phyloP scores from a whole-genome alignment of 1,139 yeast species.

The Tardiomyces digboiensis region DNA sequence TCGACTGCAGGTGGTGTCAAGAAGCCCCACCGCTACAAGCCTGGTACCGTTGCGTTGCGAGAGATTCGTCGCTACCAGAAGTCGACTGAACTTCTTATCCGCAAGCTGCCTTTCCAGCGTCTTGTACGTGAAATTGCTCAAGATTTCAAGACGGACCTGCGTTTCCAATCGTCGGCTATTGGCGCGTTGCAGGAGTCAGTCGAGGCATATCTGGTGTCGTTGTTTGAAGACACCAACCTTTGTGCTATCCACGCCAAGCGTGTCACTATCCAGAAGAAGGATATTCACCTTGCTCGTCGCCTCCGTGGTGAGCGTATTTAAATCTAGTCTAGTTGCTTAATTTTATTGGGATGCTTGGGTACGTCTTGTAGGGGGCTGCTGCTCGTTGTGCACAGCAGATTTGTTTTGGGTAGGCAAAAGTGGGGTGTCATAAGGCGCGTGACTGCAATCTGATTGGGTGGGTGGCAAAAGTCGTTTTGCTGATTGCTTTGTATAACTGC shows the following conservation, averaged over 20 bases:
- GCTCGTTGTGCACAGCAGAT: too few relatives aligned
- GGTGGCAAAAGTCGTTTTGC: too few relatives aligned
- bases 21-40: slow-evolving; percentile 99
- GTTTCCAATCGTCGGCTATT: slow-evolving; percentile 98
- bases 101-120: slow-evolving; percentile 99
- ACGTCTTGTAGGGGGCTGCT: too few relatives aligned
- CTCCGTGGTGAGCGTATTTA: slow-evolving; percentile 68
- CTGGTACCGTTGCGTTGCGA: slow-evolving; percentile 99
- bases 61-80: slow-evolving; percentile 99
- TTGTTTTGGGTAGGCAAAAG: too few relatives aligned
- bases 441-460: too few relatives aligned
- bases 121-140: slow-evolving; percentile 97
- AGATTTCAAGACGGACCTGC: slow-evolving; percentile 95
- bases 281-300: slow-evolving; percentile 98
- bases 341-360: neutral
- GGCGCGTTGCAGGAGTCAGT: slow-evolving; percentile 99
- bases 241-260: slow-evolving; percentile 99
- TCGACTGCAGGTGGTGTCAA: slow-evolving; percentile 98
- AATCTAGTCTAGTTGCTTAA: neutral
- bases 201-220: slow-evolving; percentile 89
- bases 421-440: too few relatives aligned
- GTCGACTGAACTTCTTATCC: slow-evolving; percentile 92
- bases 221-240: slow-evolving; percentile 95
- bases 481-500: too few relatives aligned
- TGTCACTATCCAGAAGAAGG: slow-evolving; percentile 99